These are phyloP conservation scores for Arctium lappa DNA, from an alignment of 129 eudicot genomes.

Conservation along the genomic window DNA sequence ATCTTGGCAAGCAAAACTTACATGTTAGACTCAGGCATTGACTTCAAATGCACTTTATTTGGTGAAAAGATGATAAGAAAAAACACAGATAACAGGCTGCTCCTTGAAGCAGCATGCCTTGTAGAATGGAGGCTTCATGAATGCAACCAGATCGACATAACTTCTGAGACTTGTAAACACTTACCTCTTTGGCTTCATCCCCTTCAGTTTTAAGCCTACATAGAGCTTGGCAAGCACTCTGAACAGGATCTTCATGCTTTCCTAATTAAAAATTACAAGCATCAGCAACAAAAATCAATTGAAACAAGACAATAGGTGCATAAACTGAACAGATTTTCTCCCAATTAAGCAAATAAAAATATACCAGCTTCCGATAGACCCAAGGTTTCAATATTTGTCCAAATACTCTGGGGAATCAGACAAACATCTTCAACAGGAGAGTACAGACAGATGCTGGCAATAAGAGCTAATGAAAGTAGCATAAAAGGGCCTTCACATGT, in stretches of 20 bases:
- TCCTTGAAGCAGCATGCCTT: no score
- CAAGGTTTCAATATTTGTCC: conserved; percentile 74
- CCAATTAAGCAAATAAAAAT: conserved; percentile 1
- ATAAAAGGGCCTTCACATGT: conserved; percentile 68
- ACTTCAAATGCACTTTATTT: background rate
- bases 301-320: background rate
- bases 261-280: conserved; percentile 28
- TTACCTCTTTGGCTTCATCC: conserved; percentile 78
- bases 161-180: background rate
- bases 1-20: conserved; percentile 35
- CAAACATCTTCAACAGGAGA: conserved; percentile 79
- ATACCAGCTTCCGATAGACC: conserved; percentile 64
- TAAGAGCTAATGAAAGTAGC: conserved; percentile 63
- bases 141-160: background rate
- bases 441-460: conserved; percentile 71
- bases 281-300: background rate
- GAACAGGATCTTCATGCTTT: conserved; percentile 56
- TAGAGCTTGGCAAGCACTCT: conserved; percentile 62
- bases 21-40: background rate
- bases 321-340: background rate
- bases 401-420: conserved; percentile 67
- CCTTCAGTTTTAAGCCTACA: conserved; percentile 65
- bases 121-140: background rate
- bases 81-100: no score
- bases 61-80: background rate